Evolutionary conservation across 2,329 filamentous ascomycete genomes (phyloP), one percentile per base, ranked within the genome.

Genomic region (Diaporthe citriasiana): DNA sequence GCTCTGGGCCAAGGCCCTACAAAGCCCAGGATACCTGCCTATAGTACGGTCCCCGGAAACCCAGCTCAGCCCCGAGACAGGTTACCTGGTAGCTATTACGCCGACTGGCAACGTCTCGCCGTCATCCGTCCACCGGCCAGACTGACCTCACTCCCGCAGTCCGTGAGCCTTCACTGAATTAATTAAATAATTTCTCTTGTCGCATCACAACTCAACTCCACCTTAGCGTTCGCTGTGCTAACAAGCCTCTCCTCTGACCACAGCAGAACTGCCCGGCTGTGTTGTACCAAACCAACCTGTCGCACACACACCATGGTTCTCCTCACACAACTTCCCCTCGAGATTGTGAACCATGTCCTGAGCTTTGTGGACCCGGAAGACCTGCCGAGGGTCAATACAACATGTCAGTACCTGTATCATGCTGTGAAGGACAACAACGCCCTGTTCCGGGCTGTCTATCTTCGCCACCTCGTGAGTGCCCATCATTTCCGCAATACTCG

Each of bases 341-440:
- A 94, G 84, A 86, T 93, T 55, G 80, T 93, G 35, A 89, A 92
- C 78, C 84, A 87, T 78, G 89, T 94, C 76, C 84, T 94, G 76
- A 82, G 80, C 73, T 85, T 87, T 76, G 85, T 93, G 50, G 82
- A 88, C 38, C 89, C 90, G 1, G 80, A 82, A 53, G 92, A 93
- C 76, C 82, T 94, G 12, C 84, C 85, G 1, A 79, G 82, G 10
- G 79, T 93, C 57, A 85, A 87, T 50, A 82, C 80, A 74, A 87
- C 87, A 60, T 93, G 89, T 79, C 85, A 82, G 25, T 80, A 78
- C 15, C 82, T 95, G 60, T 82, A 89, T 74, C 81, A 83, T 45
- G 89, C 90, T 76, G 85, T 93, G 70, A 85, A 83, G 65, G 85
- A 84, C 56, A 93, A 95, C 79, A 80, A 82, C 22, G 83, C 89